These are phyloP conservation scores for Candida orba DNA, from an alignment of 805 yeast species.

Conservation along the genomic window DNA sequence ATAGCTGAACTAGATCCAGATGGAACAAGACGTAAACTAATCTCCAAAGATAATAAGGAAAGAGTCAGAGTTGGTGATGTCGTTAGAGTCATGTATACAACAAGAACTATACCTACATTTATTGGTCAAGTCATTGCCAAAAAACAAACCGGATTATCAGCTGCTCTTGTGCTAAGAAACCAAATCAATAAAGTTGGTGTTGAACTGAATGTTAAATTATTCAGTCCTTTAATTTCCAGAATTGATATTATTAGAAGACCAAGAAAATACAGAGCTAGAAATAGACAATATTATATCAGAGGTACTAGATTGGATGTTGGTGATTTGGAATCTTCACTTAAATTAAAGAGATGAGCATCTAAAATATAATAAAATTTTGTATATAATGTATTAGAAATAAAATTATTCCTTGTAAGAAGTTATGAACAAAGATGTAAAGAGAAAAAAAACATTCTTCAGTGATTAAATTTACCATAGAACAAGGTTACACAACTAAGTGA, in stretches of 20 bases:
- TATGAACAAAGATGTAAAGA: too few species aligned
- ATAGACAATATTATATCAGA: constrained; percentile 87
- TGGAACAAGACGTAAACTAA: constrained; percentile 55
- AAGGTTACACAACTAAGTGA: too few species aligned
- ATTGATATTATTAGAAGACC: constrained; percentile 78
- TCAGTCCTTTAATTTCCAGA: constrained; percentile 68
- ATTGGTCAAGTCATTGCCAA: constrained; percentile 76
- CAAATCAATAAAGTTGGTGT: constrained; percentile 79
- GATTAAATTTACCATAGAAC: too few species aligned
- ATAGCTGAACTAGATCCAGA: constrained; percentile 55
- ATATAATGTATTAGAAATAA: constrained; percentile 2
- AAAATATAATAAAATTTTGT: not conserved
- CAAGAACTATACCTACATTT: constrained; percentile 52
- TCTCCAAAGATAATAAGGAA: constrained; percentile 39
- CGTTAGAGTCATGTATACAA: constrained; percentile 60
- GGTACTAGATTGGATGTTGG: constrained; percentile 69
- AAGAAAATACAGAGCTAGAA: constrained; percentile 61
- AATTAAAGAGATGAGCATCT: constrained; percentile 17
- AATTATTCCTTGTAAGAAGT: not conserved
- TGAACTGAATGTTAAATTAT: constrained; percentile 74
- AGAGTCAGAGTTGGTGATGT: constrained; percentile 72
- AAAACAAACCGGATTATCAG: constrained; percentile 62
- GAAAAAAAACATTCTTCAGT: too few species aligned
- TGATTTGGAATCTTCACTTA: constrained; percentile 46
- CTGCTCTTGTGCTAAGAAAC: constrained; percentile 77